Evolutionary conservation across 75 land plant genomes (phyloP).

Genomic region (Cryptomeria japonica): DNA sequence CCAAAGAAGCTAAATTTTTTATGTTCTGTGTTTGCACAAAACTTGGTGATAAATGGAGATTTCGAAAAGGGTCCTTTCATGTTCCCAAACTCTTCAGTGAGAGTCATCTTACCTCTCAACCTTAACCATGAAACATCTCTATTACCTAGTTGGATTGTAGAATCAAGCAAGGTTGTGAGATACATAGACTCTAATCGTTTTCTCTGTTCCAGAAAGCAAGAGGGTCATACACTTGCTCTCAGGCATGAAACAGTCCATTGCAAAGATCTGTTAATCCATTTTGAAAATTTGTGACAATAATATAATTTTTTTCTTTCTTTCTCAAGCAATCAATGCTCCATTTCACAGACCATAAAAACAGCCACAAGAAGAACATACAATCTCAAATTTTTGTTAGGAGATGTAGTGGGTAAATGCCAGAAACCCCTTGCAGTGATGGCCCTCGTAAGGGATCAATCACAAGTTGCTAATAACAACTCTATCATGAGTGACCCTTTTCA

Average conservation of each 20-base stretch:
- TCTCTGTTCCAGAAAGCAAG: constrained; percentile 4
- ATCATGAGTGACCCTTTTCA: constrained; percentile 33
- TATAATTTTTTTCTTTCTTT: background rate
- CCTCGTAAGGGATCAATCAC: constrained; percentile 56
- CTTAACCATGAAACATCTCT: background rate
- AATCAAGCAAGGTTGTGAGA: constrained; percentile 6
- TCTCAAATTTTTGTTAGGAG: constrained; percentile 52
- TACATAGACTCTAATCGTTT: background rate
- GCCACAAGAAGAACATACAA: constrained; percentile 38
- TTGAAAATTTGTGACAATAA: background rate
- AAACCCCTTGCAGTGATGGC: constrained; percentile 62
- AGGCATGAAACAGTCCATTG: background rate
- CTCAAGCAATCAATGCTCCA: background rate
- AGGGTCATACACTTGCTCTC: constrained; percentile 1
- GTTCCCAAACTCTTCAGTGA: background rate
- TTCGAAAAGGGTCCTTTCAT: background rate
- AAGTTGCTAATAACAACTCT: constrained; percentile 45
- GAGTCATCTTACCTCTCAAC: constrained; percentile 3
- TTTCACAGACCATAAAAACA: constrained; percentile 62
- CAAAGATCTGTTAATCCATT: constrained; percentile 7
- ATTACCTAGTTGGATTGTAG: background rate
- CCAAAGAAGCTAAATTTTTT: background rate
- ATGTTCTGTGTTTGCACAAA: constrained; percentile 20
- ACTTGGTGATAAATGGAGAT: constrained; percentile 10
- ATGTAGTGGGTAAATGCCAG: constrained; percentile 56